phyloP scores from a whole-genome alignment of 495 filamentous ascomycete genomes.

The Alectoria sarmentosa region DNA sequence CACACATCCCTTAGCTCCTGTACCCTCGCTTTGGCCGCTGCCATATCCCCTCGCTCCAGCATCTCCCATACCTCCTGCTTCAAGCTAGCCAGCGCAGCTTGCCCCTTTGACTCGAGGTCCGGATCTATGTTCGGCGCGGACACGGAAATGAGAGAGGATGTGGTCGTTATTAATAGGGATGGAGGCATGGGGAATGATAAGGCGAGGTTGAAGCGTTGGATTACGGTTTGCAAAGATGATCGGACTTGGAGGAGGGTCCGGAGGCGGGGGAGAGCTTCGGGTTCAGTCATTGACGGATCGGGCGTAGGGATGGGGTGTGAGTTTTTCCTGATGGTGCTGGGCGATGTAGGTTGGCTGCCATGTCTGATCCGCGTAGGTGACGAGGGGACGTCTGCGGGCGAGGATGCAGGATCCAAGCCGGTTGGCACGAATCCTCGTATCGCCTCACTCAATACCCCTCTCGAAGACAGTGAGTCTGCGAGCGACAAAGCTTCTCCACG shows the following conservation, averaged over 20 bases:
- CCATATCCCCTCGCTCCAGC: constrained; percentile 46
- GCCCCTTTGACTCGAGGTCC: constrained; percentile 70
- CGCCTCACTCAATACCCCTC: constrained; percentile 50
- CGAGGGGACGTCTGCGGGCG: constrained; percentile 10
- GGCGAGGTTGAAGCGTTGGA: constrained; percentile 83
- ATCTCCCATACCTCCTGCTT: constrained; percentile 64
- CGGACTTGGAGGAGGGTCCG: constrained; percentile 80
- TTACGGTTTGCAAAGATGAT: constrained; percentile 71
- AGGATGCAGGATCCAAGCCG: constrained; percentile 32
- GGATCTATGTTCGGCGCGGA: constrained; percentile 62
- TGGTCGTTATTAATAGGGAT: constrained; percentile 49
- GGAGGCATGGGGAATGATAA: constrained; percentile 90
- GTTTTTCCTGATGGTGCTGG: constrained; percentile 15
- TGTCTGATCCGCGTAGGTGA: neutral
- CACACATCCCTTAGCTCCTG: constrained; percentile 62
- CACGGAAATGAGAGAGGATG: constrained; percentile 73
- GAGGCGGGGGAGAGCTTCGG: constrained; percentile 50
- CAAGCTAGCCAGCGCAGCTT: constrained; percentile 60
- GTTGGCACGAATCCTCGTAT: constrained; percentile 61
- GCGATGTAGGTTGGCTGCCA: neutral
- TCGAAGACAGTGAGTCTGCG: constrained; percentile 66
- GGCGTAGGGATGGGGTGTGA: constrained; percentile 1
- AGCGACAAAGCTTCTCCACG: constrained; percentile 76
- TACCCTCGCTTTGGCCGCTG: constrained; percentile 64
- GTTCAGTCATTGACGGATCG: neutral